Evolutionary conservation across 2,329 filamentous ascomycete species (phyloP), one percentile per base, ranked within the genome.

Genomic region (Beauveria medogensis): DNA sequence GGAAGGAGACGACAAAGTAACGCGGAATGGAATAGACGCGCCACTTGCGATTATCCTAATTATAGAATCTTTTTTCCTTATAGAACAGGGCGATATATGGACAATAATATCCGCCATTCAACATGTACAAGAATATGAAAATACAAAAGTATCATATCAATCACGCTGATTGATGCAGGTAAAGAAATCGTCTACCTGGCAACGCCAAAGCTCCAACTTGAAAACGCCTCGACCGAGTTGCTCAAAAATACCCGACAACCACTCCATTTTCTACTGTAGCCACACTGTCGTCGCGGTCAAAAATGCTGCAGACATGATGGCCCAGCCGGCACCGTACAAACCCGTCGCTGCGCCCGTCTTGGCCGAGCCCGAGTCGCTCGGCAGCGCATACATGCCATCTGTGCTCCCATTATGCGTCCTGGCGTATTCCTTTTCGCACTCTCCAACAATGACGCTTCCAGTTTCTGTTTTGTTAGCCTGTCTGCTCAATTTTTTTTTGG

Each of bases 1-100:
- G 75, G 62, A 77, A 66, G 5, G 20, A 20, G 14, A 47, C 34
- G 5, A 24, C 5, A 34, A 20, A 8, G 3, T 18, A 5, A 48
- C 7, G 8, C 5, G 30, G 43, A 26, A 48, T 1, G 43, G 41
- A 9, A 52, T 44, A 30, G 37, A 41, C 30, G 14, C n/a, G 20
- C 22, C 5, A 12, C 7, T 43, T n/a, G 52, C 22, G 22, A 43
- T 6, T 16, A 8, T n/a, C 2, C n/a, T 43, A 8, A 40, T 55
- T 16, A 60, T 61, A 44, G 37, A 48, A 4, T 20, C 34, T 44
- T 28, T 50, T 26, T 52, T 52, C 5, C n/a, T 24, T 52, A 59
- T 53, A 59, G 37, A 59, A 51, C 47, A 46, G 16, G 46, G 47
- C 48, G 55, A n/a, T 18, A 6, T 10, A 5, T 43, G 3, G 22